Percentiles rank a stretch among this genome's conserved stretches.
phyloP scores from a whole-genome alignment of 352 stramenopile species.

The Lagenidium sp. region DNA sequence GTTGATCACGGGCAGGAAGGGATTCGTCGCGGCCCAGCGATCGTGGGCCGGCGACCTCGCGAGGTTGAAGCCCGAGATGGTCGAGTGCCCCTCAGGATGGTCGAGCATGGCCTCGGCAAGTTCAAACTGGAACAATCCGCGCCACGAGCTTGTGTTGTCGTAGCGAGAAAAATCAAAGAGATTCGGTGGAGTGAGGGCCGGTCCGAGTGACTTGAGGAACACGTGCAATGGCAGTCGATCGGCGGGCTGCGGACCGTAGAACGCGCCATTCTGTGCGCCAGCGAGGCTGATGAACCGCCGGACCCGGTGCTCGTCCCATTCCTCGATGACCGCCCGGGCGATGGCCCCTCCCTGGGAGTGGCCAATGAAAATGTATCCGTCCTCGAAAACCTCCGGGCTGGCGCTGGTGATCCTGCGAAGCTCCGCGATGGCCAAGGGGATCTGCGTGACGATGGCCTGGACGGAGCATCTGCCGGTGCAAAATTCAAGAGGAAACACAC shows the following conservation, averaged over 20 bases:
- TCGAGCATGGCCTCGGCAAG: constrained; percentile 16
- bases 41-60: constrained; percentile 15
- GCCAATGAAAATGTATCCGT: constrained; percentile 33
- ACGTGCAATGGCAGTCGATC: constrained; percentile 15
- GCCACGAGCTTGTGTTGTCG: constrained; percentile 4
- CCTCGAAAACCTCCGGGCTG: constrained; percentile 12
- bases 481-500: constrained; percentile 25
- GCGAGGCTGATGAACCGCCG: constrained; percentile 28
- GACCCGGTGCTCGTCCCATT: constrained; percentile 43
- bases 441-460: constrained; percentile 16
- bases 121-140: constrained; percentile 24
- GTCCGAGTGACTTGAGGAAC: constrained; percentile 16
- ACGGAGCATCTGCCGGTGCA: constrained; percentile 21
- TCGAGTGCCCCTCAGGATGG: constrained; percentile 18
- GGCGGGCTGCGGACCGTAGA: constrained; percentile 26
- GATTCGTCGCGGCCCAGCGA: constrained; percentile 16
- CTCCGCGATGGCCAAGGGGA: constrained; percentile 24
- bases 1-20: constrained; percentile 26
- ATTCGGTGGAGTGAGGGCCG: constrained; percentile 8
- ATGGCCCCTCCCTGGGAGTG: constrained; percentile 29
- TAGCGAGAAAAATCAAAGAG: constrained; percentile 23
- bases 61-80: constrained; percentile 29
- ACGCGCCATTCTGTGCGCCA: constrained; percentile 28
- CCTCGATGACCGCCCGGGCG: constrained; percentile 27
- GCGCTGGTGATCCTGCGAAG: constrained; percentile 24